phyloP scores from a whole-genome alignment of 2,329 filamentous ascomycete species.

The Exophiala dermatitidis region DNA sequence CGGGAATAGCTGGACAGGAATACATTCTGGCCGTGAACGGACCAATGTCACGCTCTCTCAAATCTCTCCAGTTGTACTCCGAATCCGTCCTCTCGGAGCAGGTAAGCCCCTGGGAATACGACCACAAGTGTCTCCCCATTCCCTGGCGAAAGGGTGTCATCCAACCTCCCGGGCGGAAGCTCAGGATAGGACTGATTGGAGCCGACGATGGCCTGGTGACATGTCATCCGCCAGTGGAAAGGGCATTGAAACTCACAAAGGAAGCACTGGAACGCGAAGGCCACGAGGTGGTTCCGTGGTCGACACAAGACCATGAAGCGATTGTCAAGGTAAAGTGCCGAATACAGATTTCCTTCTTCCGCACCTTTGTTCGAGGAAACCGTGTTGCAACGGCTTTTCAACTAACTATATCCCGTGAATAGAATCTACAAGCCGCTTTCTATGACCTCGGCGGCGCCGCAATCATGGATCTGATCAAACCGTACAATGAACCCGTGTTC shows the following conservation, averaged over 20 bases:
- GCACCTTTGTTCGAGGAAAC: not conserved
- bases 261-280: constrained; percentile 32
- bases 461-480: constrained; percentile 25
- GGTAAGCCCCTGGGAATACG: constrained; percentile 33
- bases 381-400: not conserved
- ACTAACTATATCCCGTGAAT: not conserved
- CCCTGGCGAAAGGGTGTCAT: constrained; percentile 34
- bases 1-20: constrained; percentile 36
- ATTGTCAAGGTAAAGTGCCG: constrained; percentile 22
- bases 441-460: constrained; percentile 28
- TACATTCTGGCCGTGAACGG: constrained; percentile 36
- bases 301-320: constrained; percentile 31
- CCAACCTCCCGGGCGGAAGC: constrained; percentile 32
- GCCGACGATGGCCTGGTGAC: constrained; percentile 33
- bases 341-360: not conserved
- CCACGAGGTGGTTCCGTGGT: constrained; percentile 34
- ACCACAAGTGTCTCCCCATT: constrained; percentile 36
- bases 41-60: constrained; percentile 34
- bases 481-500: constrained; percentile 29
- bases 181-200: constrained; percentile 35
- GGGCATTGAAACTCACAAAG: constrained; percentile 32
- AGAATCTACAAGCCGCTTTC: constrained; percentile 29
- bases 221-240: constrained; percentile 35
- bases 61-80: constrained; percentile 33
- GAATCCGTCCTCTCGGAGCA: constrained; percentile 31